These are phyloP conservation scores for Tephrocybe sp. DNA, from an alignment of 768 basidiomycete genomes.

Conservation along the genomic window DNA sequence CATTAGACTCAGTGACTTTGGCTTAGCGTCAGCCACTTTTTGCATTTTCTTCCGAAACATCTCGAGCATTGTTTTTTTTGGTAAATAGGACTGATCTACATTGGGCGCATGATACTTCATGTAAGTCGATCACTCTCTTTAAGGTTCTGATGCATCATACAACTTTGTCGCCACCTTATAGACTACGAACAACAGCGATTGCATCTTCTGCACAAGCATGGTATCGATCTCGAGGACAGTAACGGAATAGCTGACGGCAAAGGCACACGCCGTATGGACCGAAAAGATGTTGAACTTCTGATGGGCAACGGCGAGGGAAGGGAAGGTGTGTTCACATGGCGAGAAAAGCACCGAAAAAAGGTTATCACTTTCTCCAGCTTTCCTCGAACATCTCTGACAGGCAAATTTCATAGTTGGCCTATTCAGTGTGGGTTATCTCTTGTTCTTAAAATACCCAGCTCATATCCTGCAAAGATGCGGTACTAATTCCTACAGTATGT, in stretches of 20 bases:
- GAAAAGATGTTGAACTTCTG: slow-evolving; percentile 76
- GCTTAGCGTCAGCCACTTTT: slow-evolving; percentile 74
- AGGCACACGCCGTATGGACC: slow-evolving; percentile 77
- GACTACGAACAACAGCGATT: slow-evolving; percentile 94
- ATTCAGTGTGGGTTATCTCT: slow-evolving; percentile 63
- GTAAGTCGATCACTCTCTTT: slow-evolving; percentile 35
- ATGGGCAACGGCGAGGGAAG: slow-evolving; percentile 83
- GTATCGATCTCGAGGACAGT: slow-evolving; percentile 89
- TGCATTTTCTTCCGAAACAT: slow-evolving; percentile 3
- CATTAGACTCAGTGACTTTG: slow-evolving; percentile 94
- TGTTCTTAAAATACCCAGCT: slow-evolving; percentile 15
- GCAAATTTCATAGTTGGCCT: slow-evolving; percentile 58
- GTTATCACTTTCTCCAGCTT: slow-evolving; percentile 36
- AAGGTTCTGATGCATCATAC: slow-evolving; percentile 12
- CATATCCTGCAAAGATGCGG: slow-evolving; percentile 57
- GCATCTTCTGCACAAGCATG: slow-evolving; percentile 87
- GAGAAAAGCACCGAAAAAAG: slow-evolving; percentile 91
- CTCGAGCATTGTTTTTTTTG: not conserved
- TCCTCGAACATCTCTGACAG: slow-evolving; percentile 22
- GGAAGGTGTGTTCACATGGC: slow-evolving; percentile 89
- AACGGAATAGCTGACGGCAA: slow-evolving; percentile 61
- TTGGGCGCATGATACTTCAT: slow-evolving; percentile 96
- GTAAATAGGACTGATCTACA: slow-evolving; percentile 77
- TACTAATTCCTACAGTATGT: slow-evolving; percentile 83
- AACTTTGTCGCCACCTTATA: slow-evolving; percentile 26